These are phyloP conservation scores for Cyclotella sp. DNA, from an alignment of 108 stramenopile genomes.

Conservation along the genomic window DNA sequence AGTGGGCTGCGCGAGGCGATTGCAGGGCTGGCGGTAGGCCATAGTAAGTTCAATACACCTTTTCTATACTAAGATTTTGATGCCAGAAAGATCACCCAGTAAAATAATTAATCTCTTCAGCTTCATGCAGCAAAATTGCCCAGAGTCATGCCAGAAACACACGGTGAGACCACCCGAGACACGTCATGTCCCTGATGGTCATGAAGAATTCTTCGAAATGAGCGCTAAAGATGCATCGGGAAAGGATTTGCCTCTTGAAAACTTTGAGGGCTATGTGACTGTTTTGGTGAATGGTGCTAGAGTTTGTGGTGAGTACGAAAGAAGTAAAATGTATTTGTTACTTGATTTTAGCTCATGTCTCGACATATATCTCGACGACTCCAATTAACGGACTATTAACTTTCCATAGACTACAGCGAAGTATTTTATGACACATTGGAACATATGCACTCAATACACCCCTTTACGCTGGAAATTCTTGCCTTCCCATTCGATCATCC, in stretches of 20 bases:
- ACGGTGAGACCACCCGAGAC: slow-evolving; percentile 29
- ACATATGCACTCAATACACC: slow-evolving; percentile 46
- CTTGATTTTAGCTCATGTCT: too few species aligned
- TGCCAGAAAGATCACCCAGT: background rate
- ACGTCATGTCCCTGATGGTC: slow-evolving; percentile 23
- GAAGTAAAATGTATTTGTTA: too few species aligned
- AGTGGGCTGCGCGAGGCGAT: slow-evolving; percentile 47
- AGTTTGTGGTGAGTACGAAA: slow-evolving; percentile 38
- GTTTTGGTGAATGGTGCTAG: slow-evolving; percentile 48
- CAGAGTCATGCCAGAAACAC: slow-evolving; percentile 34
- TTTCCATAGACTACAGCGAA: slow-evolving; percentile 30
- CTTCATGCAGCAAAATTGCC: slow-evolving; percentile 53
- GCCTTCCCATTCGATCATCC: slow-evolving; percentile 50
- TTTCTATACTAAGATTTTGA: background rate
- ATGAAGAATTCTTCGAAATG: slow-evolving; percentile 46
- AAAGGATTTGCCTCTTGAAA: slow-evolving; percentile 27
- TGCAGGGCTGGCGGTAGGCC: slow-evolving; percentile 42
- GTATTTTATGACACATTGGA: slow-evolving; percentile 39
- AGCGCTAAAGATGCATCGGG: slow-evolving; percentile 44
- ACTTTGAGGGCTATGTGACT: slow-evolving; percentile 54
- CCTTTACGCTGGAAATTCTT: slow-evolving; percentile 44
- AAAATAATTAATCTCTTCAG: slow-evolving; percentile 7
- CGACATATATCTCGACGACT: too few species aligned
- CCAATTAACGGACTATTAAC: background rate
- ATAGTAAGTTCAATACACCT: slow-evolving; percentile 21